Evolutionary conservation across 306 rosid species (phyloP), one percentile per base, ranked within the genome.

Genomic region (Aeschynomene evenia): DNA sequence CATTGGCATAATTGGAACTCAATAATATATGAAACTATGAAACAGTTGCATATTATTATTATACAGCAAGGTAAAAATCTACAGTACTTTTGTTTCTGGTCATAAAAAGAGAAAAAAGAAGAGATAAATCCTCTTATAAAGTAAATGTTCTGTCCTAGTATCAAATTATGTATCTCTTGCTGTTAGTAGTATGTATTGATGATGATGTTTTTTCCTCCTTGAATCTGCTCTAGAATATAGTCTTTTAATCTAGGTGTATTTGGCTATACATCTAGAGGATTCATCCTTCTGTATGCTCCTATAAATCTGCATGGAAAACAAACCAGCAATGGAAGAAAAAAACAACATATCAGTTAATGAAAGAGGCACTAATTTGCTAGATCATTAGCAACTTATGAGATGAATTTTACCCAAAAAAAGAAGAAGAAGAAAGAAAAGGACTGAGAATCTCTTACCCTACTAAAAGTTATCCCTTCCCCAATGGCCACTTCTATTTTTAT

Each of bases 121-220:
- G 71, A 19, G 71, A 62, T 33, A 82, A 71, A 70, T 78, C 67
- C 70, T 58, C 10, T 77, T 56, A 67, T 67, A 70, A 74, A 68
- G 55, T 81, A 62, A 72, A 75, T 74, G 75, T 57, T 75, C 81
- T 81, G 81, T 81, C 82, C 84, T 62, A 59, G 82, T 83, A 83
- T 82, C 80, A 55, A 77, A 71, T 82, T 10, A 79, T 83, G 87
- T 87, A 85, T 77, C 29, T 12, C 79, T 63, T 85, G 68, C 81
- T 80, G 88, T 89, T 83, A 86, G 90, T 81, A 81, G 90, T 86
- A 83, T 85, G 88, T 89, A 79, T 86, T 77, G 82, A 73, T 43
- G 81, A 77, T 48, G 79, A 33, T 76, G 72, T 11, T 63, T 11
- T 63, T 79, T 79, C 75, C 78, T 76, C 79, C 70, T 68, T 76